Percentiles rank a stretch among this genome's conserved stretches.
Conservation (phyloP, 139 green algal species). For the Coelastrella sp. region DNA sequence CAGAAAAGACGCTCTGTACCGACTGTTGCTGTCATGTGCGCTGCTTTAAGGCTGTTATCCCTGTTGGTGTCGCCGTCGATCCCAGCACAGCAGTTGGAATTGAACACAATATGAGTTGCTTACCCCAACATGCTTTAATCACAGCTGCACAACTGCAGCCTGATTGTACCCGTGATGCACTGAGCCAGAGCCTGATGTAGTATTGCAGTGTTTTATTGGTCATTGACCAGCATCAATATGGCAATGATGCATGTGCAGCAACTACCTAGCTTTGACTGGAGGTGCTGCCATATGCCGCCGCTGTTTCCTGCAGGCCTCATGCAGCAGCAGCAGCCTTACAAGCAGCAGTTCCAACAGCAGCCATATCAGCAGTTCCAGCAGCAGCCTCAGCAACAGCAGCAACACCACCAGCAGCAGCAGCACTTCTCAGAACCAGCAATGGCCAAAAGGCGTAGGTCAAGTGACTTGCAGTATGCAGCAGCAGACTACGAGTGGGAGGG, state of each 20-base stretch:
- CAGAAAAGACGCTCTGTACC: not conserved
- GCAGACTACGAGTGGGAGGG: not conserved
- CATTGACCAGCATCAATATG: not conserved
- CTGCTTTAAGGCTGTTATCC: not conserved
- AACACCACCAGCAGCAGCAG: constrained; percentile 5
- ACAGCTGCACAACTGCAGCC: not conserved
- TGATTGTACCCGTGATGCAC: too few species aligned
- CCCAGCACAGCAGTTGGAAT: not conserved
- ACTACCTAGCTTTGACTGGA: not conserved
- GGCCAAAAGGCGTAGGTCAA: not conserved
- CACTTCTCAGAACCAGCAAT: not conserved
- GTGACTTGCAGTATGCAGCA: constrained; percentile 10
- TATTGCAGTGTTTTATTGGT: not conserved
- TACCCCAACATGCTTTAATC: not conserved
- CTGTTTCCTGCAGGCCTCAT: not conserved
- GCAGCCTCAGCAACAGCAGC: constrained; percentile 1
- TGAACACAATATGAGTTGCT: not conserved
- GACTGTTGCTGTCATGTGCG: not conserved
- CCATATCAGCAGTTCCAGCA: constrained; percentile 9
- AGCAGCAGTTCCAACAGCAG: not conserved
- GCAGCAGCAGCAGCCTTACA: constrained; percentile 14
- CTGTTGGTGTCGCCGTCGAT: not conserved
- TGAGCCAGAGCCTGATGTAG: not conserved
- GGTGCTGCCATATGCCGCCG: not conserved
- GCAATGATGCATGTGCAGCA: not conserved